Base-by-base conservation (phyloP, 306 rosid species). In the Senna siamea region DNA sequence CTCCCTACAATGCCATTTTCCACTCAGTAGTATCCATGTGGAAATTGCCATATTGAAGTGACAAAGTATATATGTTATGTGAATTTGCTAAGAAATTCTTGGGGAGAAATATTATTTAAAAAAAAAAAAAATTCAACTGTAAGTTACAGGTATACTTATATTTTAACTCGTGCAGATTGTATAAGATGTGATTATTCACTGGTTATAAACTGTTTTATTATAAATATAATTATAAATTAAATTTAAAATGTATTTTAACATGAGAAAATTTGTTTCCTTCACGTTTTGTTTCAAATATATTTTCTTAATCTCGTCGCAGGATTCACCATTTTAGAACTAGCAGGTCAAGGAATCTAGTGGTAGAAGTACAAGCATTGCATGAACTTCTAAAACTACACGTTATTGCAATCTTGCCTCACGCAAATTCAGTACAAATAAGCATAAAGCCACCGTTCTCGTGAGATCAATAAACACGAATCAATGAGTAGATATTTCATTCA, bases 1-100 rank as follows among this genome's bases (percentile, higher is more conserved):
- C 26, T 72, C 34, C 14, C 78, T 20, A 51, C 75, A 56, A 22
- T 67, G 23, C 82, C 91, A 51, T 88, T 85, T 87, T 77, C 92
- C 43, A 9, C 87, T 12, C 76, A 78, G 79, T 52, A 81, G 40
- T 37, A 68, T 78, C 9, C 54, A 48, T 30, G 73, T 72, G 23
- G 37, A 66, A 70, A 48, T 64, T 19, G 60, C 73, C 13, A 19
- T 53, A 23, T n/a, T 13, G 56, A 83, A 65, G 59, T 20, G 14
- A 79, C 64, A 58, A 51, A 41, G 19, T 54, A 18, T 51, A 38
- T 75, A 23, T 61, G 8, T 37, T 15, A 66, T 66, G 69, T 72
- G 81, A 38, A 15, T 35, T 48, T 23, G 20, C 17, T 65, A 76
- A 72, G 74, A 79, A 79, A 53, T 60, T 26, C 47, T 76, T 76